Conservation (phyloP, 2,329 filamentous ascomycete species). For the Pseudogymnoascus verrucosus region DNA sequence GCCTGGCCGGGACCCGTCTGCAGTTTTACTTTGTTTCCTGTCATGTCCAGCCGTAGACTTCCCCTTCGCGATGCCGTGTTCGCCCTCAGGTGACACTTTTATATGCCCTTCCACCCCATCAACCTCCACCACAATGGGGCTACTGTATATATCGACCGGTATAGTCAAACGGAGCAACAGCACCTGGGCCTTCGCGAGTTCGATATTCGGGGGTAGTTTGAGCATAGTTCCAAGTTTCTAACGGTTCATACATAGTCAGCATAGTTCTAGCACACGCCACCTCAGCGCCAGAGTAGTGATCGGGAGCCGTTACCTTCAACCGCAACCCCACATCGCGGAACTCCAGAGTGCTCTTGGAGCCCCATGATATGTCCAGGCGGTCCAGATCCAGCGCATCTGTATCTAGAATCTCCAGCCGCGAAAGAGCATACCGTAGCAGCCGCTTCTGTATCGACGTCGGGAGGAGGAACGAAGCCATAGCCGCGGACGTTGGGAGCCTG, state of each 20-base stretch:
- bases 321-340: conserved; percentile 79
- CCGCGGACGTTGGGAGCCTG: background rate
- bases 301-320: conserved; percentile 48
- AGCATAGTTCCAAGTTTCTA: conserved; percentile 74
- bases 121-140: conserved; percentile 72
- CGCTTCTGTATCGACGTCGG: conserved; percentile 73
- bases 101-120: conserved; percentile 70
- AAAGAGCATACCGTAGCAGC: conserved; percentile 77
- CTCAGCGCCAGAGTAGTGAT: background rate
- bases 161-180: conserved; percentile 71
- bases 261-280: background rate
- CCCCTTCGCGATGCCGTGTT: conserved; percentile 19
- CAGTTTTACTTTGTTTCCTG: conserved; percentile 19
- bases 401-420: conserved; percentile 78
- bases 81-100: conserved; percentile 36
- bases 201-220: conserved; percentile 63
- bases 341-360: conserved; percentile 74
- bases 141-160: conserved; percentile 80
- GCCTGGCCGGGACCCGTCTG: background rate
- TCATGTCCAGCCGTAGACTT: conserved; percentile 30
- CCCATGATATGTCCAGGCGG: conserved; percentile 75
- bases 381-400: conserved; percentile 79
- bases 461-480: conserved; percentile 29
- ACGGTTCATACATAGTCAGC: background rate
- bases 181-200: conserved; percentile 66